Base-by-base conservation (phyloP, 2,329 filamentous ascomycete genomes). In the Arthroderma sp. region DNA sequence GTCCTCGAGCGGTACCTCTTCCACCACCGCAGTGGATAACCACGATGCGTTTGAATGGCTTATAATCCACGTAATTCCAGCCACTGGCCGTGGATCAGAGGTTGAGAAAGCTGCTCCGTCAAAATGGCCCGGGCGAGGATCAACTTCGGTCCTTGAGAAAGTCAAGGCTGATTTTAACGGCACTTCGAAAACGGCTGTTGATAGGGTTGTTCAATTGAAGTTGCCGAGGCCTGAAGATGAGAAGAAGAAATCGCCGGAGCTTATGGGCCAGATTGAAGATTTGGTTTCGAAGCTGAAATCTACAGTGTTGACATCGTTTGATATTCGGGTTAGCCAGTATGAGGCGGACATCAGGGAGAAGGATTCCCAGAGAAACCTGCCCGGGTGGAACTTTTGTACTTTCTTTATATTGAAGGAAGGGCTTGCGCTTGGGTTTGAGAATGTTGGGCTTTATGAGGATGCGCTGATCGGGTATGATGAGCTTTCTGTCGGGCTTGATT, bases 351-450 rank as follows among this genome's bases (percentile, higher is more conserved):
- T 98, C 53, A 83, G 86, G 50, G 91, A 95, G 62, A 91, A 88
- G 58, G 89, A 96, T 54, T 77, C 82, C 0, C 88, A 96, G 61
- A 76, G 89, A 39, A 80, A 72, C 31, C 67, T 98, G 11, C 91
- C 91, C 0, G 91, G 91, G 0, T 98, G 91, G 91, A 98, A 98
- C 58, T 98, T 98, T 60, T 96, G 91, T 64, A 98, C 91, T 0
- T 98, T 98, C 61, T 98, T 98, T 61, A 88, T 98, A 10, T 72
- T 98, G 6, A 98, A 98, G 58, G 91, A 98, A 62, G 91, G 91
- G 0, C 68, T 98, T 32, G 89, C 91, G 1, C 77, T 86, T 53
- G 93, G 89, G 0, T 94, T 98, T 53, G 93, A 98, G 62, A 96
- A 86, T 58, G 88, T 96, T 3, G 93, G 93, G 0, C 70, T 98